Base-by-base conservation (phyloP, 257 asterid genomes). In the Plantago elongata region DNA sequence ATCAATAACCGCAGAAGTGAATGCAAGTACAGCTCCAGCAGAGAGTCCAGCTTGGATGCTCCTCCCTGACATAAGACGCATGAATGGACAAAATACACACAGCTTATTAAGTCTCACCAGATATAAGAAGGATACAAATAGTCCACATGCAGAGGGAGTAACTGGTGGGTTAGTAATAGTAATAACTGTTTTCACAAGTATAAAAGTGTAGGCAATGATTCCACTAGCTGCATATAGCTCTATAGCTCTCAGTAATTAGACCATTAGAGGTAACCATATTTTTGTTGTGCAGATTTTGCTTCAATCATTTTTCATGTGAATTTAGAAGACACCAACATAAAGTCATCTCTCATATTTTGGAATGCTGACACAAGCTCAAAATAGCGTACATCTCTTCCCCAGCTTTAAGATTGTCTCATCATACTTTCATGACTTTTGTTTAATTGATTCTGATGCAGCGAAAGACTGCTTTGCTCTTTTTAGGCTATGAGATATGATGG, bases 21-120 rank as follows among this genome's bases (percentile, higher is more conserved):
- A 85, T 29, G 98, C 95, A 38, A 88, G 77, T 51, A 95, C 88
- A 62, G 94, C 81, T 66, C 98, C 98, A 0, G 94, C 96, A 16
- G 88, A 75, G 61, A 90, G 16, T 30, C 92, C 98, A 3, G 95
- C 72, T 42, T 89, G 37, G 49, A 90, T 84, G 77, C 88, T 88
- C 86, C 75, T 90, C 68, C 95, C 96, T 93, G 80, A 12, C 13
- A 22, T 18, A 51, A 49, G 29, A 54, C 46, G 47, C 49, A 63
- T 34, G 12, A 2, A 16, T 14, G 43, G 57, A 15, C 13, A 57
- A 45, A 64, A 12, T 44, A 58, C 45, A 12, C 27, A 22, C 27
- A 22, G 27, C 27, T 22, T 22, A 22, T 17, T 54, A 49, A 13
- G 61, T 54, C 52, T 42, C 44, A 42, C 48, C 57, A 22, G 57